Percentiles rank a stretch among this genome's conserved stretches.
These are phyloP conservation scores for Porpolomopsis calyptriformis DNA, from an alignment of 768 basidiomycete genomes.

Conservation along the genomic window DNA sequence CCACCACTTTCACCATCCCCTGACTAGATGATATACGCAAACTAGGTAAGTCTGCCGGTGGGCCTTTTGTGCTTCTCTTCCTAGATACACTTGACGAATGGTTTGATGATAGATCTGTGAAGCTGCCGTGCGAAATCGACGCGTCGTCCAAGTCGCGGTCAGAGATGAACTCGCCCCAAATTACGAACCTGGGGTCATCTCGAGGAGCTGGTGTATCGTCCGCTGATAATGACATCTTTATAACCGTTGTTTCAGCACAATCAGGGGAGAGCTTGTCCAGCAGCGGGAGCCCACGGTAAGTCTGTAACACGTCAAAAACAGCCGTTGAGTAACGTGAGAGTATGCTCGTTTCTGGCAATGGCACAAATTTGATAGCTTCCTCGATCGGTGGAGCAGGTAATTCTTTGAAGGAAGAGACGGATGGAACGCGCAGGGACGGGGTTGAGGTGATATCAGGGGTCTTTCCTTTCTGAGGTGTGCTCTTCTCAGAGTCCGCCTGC, in stretches of 20 bases:
- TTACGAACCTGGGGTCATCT: constrained; percentile 84
- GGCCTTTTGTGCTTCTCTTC: constrained; percentile 17
- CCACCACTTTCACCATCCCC: constrained; percentile 41
- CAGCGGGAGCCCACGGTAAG: constrained; percentile 64
- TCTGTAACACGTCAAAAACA: constrained; percentile 74
- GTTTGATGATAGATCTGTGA: constrained; percentile 26
- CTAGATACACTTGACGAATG: constrained; percentile 26
- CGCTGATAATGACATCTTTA: constrained; percentile 56
- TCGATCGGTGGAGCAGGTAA: neutral
- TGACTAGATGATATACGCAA: constrained; percentile 17
- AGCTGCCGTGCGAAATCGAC: constrained; percentile 30
- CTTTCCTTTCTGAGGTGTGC: neutral
- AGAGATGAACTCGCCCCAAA: constrained; percentile 62
- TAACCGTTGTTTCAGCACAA: constrained; percentile 51
- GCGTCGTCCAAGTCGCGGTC: constrained; percentile 27
- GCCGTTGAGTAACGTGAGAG: constrained; percentile 61
- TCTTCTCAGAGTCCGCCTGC: constrained; percentile 28
- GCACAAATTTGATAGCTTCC: constrained; percentile 19
- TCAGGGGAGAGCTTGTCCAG: constrained; percentile 55
- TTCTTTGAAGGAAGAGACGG: constrained; percentile 11
- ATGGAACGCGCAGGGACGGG: constrained; percentile 16
- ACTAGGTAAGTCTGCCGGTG: constrained; percentile 21
- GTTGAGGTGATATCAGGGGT: neutral
- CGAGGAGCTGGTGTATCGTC: constrained; percentile 65
- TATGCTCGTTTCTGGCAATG: constrained; percentile 36